phyloP scores from a whole-genome alignment of 768 basidiomycete genomes.

The Mycena capillaripes region DNA sequence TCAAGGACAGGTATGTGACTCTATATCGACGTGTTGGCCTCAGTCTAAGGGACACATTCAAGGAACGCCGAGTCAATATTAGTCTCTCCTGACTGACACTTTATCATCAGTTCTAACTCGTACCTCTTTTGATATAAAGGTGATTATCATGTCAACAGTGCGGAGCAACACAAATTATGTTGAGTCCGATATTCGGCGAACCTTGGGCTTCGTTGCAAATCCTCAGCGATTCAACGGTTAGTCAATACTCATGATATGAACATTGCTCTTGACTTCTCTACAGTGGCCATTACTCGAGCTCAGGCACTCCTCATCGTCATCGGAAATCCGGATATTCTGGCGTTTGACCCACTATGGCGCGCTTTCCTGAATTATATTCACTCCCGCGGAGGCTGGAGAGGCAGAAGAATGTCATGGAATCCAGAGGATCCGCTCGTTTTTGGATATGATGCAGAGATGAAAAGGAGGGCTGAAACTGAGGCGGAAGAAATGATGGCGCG shows the following conservation, averaged over 20 bases:
- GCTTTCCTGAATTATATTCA: constrained; percentile 72
- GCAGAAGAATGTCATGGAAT: constrained; percentile 66
- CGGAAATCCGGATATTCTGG: constrained; percentile 71
- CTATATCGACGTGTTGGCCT: constrained; percentile 43
- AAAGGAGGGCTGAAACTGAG: constrained; percentile 33
- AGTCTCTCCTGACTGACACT: too few species aligned
- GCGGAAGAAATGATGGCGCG: constrained; percentile 39
- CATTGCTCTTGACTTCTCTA: not conserved
- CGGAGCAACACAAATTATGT: constrained; percentile 66
- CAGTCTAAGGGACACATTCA: constrained; percentile 43
- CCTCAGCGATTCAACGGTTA: constrained; percentile 71
- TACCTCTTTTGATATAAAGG: too few species aligned
- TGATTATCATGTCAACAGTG: constrained; percentile 73
- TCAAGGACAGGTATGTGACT: constrained; percentile 68
- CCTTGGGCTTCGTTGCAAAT: constrained; percentile 71
- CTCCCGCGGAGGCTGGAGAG: constrained; percentile 67
- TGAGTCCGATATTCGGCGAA: constrained; percentile 65
- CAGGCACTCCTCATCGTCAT: constrained; percentile 73
- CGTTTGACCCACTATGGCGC: constrained; percentile 72
- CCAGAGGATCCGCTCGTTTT: constrained; percentile 49
- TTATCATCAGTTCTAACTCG: too few species aligned
- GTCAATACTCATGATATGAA: too few species aligned
- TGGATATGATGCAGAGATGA: constrained; percentile 30
- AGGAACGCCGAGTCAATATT: constrained; percentile 75
- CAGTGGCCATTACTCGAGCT: constrained; percentile 68